These are phyloP conservation scores for Alternaria rosae DNA, from an alignment of 2,329 filamentous ascomycete genomes.

Conservation along the genomic window DNA sequence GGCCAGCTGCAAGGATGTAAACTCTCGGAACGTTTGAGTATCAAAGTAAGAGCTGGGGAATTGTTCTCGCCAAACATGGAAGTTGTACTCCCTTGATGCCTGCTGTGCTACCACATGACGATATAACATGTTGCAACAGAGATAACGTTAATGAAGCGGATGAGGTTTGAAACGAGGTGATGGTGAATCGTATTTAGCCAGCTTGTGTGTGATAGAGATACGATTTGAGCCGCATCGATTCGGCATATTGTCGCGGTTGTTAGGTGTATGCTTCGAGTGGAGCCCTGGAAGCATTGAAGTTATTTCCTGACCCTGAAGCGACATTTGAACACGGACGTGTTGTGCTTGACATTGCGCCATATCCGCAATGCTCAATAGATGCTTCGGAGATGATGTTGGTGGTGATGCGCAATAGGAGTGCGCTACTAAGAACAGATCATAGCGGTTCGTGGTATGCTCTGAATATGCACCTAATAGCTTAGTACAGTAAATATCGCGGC, in stretches of 20 bases:
- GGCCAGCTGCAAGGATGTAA: not conserved
- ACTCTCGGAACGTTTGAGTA: not conserved
- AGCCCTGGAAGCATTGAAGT: not conserved
- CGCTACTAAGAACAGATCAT: not conserved
- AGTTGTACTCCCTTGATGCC: not conserved
- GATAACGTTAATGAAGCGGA: not conserved
- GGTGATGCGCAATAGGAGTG: not conserved
- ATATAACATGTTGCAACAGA: not conserved
- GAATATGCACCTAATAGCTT: not conserved
- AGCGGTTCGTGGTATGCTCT: not conserved
- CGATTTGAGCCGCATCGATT: not conserved
- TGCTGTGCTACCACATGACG: not conserved
- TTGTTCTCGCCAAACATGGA: not conserved
- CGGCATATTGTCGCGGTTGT: not conserved
- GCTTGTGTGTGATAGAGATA: not conserved
- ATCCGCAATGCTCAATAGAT: not conserved
- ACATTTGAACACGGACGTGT: not conserved
- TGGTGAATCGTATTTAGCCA: not conserved
- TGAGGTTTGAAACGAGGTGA: not conserved
- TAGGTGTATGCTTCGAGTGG: not conserved
- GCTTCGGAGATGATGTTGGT: not conserved
- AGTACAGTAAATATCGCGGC: not conserved
- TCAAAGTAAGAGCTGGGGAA: not conserved
- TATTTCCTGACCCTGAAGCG: not conserved
- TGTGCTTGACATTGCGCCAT: not conserved